Conservation (phyloP, 345 rosid species). For the Arabis hirsuta region DNA sequence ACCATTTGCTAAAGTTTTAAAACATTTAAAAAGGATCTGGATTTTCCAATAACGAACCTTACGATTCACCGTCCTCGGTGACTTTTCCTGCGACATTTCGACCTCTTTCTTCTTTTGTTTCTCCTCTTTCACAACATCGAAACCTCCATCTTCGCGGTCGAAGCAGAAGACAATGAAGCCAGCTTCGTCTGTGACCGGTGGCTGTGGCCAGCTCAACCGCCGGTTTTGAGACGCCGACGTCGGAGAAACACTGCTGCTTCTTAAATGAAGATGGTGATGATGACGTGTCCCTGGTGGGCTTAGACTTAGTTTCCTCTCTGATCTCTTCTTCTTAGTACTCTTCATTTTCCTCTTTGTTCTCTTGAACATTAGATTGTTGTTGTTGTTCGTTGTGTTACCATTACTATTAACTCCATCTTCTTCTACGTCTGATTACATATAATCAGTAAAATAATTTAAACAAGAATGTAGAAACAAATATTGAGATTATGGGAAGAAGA, state of each 20-base stretch:
- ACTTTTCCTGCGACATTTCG: constrained; percentile 25
- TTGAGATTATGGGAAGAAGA: background rate
- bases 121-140: constrained; percentile 58
- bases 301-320: constrained; percentile 35
- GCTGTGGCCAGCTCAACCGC: constrained; percentile 41
- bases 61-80: constrained; percentile 40
- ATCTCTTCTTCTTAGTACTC: constrained; percentile 39
- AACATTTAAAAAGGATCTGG: no score
- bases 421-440: constrained; percentile 41
- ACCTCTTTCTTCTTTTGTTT: constrained; percentile 39
- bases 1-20: background rate
- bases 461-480: background rate
- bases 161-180: constrained; percentile 73
- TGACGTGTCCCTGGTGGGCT: constrained; percentile 46
- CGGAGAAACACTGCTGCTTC: constrained; percentile 40
- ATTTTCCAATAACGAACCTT: constrained; percentile 46
- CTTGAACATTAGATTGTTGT: constrained; percentile 30
- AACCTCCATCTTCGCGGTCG: constrained; percentile 61
- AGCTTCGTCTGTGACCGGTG: constrained; percentile 51
- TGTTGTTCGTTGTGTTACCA: constrained; percentile 27
- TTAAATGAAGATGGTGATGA: constrained; percentile 39
- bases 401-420: constrained; percentile 40
- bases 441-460: background rate
- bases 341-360: constrained; percentile 38
- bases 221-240: constrained; percentile 33